phyloP scores from a whole-genome alignment of 257 asterid genomes.

The Knoxia roxburghii region DNA sequence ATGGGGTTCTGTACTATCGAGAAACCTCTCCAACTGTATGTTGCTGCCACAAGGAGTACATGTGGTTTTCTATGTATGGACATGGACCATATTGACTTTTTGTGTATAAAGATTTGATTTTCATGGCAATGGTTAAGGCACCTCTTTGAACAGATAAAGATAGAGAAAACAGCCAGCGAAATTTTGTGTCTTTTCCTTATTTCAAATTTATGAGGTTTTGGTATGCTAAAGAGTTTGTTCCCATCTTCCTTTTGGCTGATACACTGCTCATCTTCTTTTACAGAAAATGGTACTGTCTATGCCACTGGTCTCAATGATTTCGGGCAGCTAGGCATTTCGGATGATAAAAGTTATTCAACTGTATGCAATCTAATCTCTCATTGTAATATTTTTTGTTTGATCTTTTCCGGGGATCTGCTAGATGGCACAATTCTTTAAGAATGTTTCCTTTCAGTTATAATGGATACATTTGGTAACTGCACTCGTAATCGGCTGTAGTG shows the following conservation, averaged over 20 bases:
- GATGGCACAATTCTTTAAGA: neutral
- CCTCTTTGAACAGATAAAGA: neutral
- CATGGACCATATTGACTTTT: neutral
- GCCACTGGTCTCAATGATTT: conserved; percentile 92
- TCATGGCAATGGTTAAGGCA: neutral
- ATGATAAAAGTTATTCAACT: conserved; percentile 44
- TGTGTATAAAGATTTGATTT: too few species aligned
- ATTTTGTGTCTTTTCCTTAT: neutral
- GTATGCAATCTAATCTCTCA: conserved; percentile 50
- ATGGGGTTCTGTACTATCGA: neutral
- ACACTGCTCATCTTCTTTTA: conserved; percentile 23
- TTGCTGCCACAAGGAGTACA: neutral
- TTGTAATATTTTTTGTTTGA: neutral
- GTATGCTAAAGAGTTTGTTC: conserved; percentile 5
- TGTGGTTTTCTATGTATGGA: neutral
- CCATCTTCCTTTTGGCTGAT: conserved; percentile 25
- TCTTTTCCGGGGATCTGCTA: neutral
- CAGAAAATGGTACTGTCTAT: conserved; percentile 85
- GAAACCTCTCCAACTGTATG: neutral
- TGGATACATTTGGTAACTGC: neutral
- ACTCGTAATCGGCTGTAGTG: neutral
- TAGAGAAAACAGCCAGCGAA: neutral
- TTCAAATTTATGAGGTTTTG: neutral
- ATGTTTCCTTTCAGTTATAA: neutral
- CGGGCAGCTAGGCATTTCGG: conserved; percentile 86